phyloP scores from a whole-genome alignment of 2,329 filamentous ascomycete species.

The Dissoconium aciculare region DNA sequence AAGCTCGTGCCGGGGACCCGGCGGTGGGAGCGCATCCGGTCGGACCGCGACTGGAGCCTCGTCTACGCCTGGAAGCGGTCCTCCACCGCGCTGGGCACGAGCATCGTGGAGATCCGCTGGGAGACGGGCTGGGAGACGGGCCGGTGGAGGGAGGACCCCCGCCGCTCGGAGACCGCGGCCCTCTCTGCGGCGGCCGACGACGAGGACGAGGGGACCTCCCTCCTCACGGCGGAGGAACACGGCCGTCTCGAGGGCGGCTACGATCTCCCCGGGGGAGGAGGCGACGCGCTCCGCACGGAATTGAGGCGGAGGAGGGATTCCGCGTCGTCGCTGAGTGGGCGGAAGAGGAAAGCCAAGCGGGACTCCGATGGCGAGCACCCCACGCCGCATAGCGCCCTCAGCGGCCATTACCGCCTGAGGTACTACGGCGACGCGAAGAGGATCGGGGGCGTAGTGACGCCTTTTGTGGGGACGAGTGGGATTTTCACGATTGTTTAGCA shows the following conservation, averaged over 20 bases:
- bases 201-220: too few species aligned
- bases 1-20: constrained; percentile 31
- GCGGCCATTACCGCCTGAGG: constrained; percentile 59
- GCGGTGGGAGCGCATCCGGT: constrained; percentile 50
- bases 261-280: too few species aligned
- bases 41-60: constrained; percentile 71
- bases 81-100: constrained; percentile 54
- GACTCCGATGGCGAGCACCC: constrained; percentile 17
- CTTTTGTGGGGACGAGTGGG: constrained; percentile 55
- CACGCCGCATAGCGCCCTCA: constrained; percentile 19
- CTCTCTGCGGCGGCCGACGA: constrained; percentile 24
- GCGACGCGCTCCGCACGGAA: too few species aligned
- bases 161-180: too few species aligned
- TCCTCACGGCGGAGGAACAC: too few species aligned
- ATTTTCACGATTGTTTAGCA: constrained; percentile 34
- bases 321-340: too few species aligned
- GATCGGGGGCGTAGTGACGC: constrained; percentile 43
- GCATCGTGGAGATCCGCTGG: constrained; percentile 68
- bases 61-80: constrained; percentile 67
- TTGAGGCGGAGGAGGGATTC: too few species aligned
- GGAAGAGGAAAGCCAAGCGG: too few species aligned
- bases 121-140: constrained; percentile 46
- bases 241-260: too few species aligned
- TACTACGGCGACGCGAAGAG: constrained; percentile 78
- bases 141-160: constrained; percentile 12